Base-by-base conservation (phyloP, 495 filamentous ascomycete genomes). In the Penicillium angulare region DNA sequence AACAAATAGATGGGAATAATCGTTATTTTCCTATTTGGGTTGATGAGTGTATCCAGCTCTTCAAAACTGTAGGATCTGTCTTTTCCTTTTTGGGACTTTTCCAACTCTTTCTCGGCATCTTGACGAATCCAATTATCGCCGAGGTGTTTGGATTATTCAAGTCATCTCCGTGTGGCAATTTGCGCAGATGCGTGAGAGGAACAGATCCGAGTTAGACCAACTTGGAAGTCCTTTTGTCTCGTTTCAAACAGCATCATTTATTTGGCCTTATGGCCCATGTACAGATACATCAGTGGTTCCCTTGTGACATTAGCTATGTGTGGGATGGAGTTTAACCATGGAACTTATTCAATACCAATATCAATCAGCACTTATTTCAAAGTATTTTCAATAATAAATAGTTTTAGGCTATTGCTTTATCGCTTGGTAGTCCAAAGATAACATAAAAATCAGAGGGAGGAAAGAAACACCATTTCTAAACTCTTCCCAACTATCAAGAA, bases 1-100 rank as follows among this genome's bases (percentile, higher is more conserved):
- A 89, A 88, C 59, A 86, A 82, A 71, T 90, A 82, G 50, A 35
- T 32, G 48, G 33, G 35, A 40, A 15, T 46, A 35, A 18, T 44
- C 26, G 65, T 38, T 40, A 7, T 10, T 15, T 38, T 40, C 40
- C 9, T 26, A 41, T 22, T 17, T 12, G 43, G 44, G 16, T 13
- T 18, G 17, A 23, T 24, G 38, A 41, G 26, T 23, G 41, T 2
- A 18, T 34, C 16, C 31, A 53, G 15, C 38, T 40, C 54, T 55
- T 55, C 42, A 16, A 40, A 36, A 24, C 29, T 9, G 22, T 18
- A 33, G 17, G 27, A n/a, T 17, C 24, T 21, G 39, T 21, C 3
- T 13, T 39, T 26, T 35, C 45, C 24, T 16, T 7, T 36, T 47
- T 38, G 24, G 20, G 18, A 32, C 6, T n/a, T 32, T 18, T 46